Evolutionary conservation across 148 eudicot genomes (phyloP), one percentile per base, ranked within the genome.

Genomic region (Fagopyrum homotropicum): DNA sequence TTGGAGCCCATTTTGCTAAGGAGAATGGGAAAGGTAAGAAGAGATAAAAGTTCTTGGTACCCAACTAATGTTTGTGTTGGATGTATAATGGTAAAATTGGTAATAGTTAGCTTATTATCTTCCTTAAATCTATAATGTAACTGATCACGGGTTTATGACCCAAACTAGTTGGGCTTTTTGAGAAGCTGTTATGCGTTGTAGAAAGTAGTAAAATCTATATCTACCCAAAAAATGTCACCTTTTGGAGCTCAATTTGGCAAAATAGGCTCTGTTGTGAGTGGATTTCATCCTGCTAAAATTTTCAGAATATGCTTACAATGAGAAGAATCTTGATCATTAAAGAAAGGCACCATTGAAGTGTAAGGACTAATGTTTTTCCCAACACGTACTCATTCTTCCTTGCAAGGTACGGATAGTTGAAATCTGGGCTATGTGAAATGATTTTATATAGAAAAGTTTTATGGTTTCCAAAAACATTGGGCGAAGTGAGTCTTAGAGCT

Each of bases 401-500:
- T 12, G 44, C 2, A 61, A 30, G 69, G 43, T 61, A 9, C 26
- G 15, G 40, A 43, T 26, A 61, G 40, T 4, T 26, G 68, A 61
- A 61, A 61, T 61, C 68, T 43, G 4, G 35, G 68, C 43, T 61
- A 29, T 61, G 68, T 26, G 68, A 61, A 61, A 61, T 22, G 29
- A 12, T 57, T 57, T 57, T 15, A 54, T 57, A 57, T 57, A 6
- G 8, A 57, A 5, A 63, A 30, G 0, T 29, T 63, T 14, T 63
- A 63, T 29, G 16, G 6, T 30, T 30, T 63, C 69, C 30, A 59
- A 8, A 63, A 10, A 63, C 69, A 29, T 29, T 30, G 69, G 45
- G 14, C 30, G 69, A 63, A 63, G 69, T 29, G 69, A 29, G 69
- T 30, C 69, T 11, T 63, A 63, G 69, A 63, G 45, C 69, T 10